Percentiles rank a stretch among this genome's conserved stretches.
Conservation (phyloP, 768 basidiomycete species). For the Myochromella boudieri region DNA sequence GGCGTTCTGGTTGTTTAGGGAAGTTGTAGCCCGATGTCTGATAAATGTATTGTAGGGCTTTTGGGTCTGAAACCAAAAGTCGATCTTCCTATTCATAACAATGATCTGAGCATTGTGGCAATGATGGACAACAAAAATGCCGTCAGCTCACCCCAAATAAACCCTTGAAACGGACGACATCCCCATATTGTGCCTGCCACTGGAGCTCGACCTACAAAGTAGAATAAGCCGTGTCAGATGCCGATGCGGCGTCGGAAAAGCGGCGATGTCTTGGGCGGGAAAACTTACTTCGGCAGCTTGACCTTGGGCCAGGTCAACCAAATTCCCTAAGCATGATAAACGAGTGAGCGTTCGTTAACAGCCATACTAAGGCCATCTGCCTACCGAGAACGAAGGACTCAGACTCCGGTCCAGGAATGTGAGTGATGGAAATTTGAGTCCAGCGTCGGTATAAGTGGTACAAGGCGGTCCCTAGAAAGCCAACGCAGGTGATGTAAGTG, state of each 20-base stretch:
- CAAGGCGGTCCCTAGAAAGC: conserved; percentile 9
- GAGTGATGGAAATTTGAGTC: conserved; percentile 32
- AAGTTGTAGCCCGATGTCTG: conserved; percentile 44
- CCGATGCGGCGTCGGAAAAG: no score
- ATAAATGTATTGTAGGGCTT: conserved; percentile 46
- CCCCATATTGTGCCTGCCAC: conserved; percentile 45
- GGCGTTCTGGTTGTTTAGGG: conserved; percentile 36
- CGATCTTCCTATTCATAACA: conserved; percentile 35
- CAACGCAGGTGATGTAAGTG: conserved; percentile 6
- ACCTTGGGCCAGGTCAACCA: conserved; percentile 29
- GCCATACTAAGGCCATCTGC: no score
- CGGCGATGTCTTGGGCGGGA: background rate
- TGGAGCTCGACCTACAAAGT: conserved; percentile 36
- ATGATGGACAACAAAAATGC: background rate
- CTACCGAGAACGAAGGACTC: conserved; percentile 40
- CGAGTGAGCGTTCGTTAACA: background rate
- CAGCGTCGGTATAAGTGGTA: conserved; percentile 30
- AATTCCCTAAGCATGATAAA: conserved; percentile 23
- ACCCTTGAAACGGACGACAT: conserved; percentile 36
- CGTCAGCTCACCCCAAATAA: conserved; percentile 33
- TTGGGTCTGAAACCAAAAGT: conserved; percentile 47
- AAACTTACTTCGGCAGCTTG: conserved; percentile 32
- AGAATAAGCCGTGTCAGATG: no score
- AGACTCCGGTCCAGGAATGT: conserved; percentile 34
- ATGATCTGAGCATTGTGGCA: conserved; percentile 1